Evolutionary conservation across 495 filamentous ascomycete species (phyloP).

Genomic region (Aspergillus leporis): DNA sequence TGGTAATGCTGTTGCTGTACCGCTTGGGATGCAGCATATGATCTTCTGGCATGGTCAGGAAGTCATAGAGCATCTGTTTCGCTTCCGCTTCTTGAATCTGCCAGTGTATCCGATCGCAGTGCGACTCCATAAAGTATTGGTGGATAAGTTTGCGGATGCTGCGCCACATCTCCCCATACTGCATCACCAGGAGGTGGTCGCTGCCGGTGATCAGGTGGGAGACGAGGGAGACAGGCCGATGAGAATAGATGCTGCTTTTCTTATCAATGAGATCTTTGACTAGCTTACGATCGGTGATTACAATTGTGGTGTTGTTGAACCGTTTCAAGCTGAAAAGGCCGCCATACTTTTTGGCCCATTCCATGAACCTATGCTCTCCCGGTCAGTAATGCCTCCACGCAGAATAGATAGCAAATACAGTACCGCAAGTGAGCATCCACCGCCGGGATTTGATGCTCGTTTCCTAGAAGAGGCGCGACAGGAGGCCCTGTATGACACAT

Average conservation of each 20-base stretch:
- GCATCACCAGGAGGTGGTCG: conserved; percentile 7
- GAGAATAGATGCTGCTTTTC: conserved; percentile 59
- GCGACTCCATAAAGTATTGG: conserved; percentile 2
- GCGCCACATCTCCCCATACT: conserved; percentile 33
- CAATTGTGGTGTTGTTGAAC: conserved; percentile 57
- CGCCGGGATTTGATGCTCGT: too few species aligned
- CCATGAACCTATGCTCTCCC: conserved; percentile 38
- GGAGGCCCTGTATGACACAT: too few species aligned
- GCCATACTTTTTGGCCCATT: conserved; percentile 63
- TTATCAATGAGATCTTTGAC: conserved; percentile 62
- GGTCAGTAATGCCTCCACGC: neutral
- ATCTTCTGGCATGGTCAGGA: conserved; percentile 33
- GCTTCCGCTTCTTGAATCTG: conserved; percentile 38
- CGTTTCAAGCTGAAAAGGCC: conserved; percentile 62
- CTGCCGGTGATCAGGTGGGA: neutral
- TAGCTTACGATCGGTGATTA: conserved; percentile 58
- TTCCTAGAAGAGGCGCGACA: too few species aligned
- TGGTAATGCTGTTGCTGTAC: conserved; percentile 56
- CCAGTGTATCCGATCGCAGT: conserved; percentile 26
- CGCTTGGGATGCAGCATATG: conserved; percentile 53
- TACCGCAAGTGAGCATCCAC: neutral
- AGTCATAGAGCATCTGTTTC: conserved; percentile 29
- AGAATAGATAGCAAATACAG: neutral
- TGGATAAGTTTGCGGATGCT: conserved; percentile 40
- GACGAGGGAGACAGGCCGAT: conserved; percentile 39